Evolutionary conservation across 2,329 filamentous ascomycete species (phyloP).

Genomic region (Curvularia sp.): DNA sequence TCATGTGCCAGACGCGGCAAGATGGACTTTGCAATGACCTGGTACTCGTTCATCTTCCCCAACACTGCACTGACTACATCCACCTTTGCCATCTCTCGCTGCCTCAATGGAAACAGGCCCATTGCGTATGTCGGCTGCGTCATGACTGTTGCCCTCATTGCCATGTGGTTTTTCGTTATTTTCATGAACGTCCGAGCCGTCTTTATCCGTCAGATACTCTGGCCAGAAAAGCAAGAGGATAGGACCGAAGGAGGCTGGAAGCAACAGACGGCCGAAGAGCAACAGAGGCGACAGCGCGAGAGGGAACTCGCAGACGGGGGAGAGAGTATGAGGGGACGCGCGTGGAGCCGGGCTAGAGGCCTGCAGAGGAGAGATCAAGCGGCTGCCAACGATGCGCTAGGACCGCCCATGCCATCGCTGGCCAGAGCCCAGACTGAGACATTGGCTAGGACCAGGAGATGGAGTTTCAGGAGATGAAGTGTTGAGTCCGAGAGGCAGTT

Average conservation of each 20-base stretch:
- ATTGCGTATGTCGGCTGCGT: conserved; percentile 72
- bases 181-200: conserved; percentile 74
- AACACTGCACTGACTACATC: conserved; percentile 77
- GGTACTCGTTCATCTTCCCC: conserved; percentile 83
- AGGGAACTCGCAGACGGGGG: conserved; percentile 25
- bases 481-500: background rate
- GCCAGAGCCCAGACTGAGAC: conserved; percentile 21
- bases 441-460: conserved; percentile 19
- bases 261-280: conserved; percentile 40
- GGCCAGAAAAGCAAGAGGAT: conserved; percentile 75
- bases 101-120: conserved; percentile 54
- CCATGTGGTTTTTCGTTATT: conserved; percentile 74
- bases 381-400: background rate
- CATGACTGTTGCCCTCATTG: conserved; percentile 69
- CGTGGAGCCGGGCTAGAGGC: conserved; percentile 32
- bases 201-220: conserved; percentile 70
- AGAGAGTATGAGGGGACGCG: conserved; percentile 27
- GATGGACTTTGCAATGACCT: conserved; percentile 82
- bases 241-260: conserved; percentile 66
- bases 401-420: conserved; percentile 5
- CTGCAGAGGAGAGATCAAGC: conserved; percentile 29
- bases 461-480: conserved; percentile 20
- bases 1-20: conserved; percentile 66
- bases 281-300: conserved; percentile 29
- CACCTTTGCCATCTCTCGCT: conserved; percentile 72